Evolutionary conservation across 164 flowering plant genomes (phyloP), one percentile per base, ranked within the genome.

Genomic region (Amborella trichopoda): DNA sequence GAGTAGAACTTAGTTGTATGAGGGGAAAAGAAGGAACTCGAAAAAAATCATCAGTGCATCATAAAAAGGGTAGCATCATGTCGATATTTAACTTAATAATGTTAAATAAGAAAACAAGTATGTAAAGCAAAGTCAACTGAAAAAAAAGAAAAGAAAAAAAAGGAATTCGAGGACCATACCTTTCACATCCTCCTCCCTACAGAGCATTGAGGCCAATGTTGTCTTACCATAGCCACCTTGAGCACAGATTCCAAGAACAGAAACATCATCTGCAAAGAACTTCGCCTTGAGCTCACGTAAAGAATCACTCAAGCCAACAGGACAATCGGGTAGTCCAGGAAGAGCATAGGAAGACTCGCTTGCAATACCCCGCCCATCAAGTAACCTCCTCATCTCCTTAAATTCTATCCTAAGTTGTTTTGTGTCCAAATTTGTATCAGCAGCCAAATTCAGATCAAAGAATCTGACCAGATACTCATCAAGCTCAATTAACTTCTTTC

Each of bases 201-300:
- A 37, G 19, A 37, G 41, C 41, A 8, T 37, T 37, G 41, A 10
- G 41, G n/a, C 41, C 41, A 37, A 37, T 18, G 41, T 37, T 37
- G 41, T 37, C 19, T 37, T 37, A 18, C 41, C 41, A 37, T 21
- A 37, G 6, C 41, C 41, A 37, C 19, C 13, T n/a, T 6, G 41
- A 37, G 19, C 41, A 37, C 41, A 37, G 3, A 37, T 21, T 37
- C n/a, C 41, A n/a, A 37, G 6, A n/a, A n/a, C n/a, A n/a, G n/a
- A n/a, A n/a, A 5, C n/a, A 37, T 37, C 41, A n/a, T 37, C n/a
- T 5, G 2, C 6, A 37, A 37, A 37, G 19, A 37, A 14, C 19
- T 37, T 14, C n/a, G 10, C 19, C n/a, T 37, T 8, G 3, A 37
- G 19, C 41, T 37, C 41, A n/a, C n/a, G 8, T 14, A 37, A 37